Conservation (phyloP, 306 rosid genomes). For the Leucaena leucocephala region DNA sequence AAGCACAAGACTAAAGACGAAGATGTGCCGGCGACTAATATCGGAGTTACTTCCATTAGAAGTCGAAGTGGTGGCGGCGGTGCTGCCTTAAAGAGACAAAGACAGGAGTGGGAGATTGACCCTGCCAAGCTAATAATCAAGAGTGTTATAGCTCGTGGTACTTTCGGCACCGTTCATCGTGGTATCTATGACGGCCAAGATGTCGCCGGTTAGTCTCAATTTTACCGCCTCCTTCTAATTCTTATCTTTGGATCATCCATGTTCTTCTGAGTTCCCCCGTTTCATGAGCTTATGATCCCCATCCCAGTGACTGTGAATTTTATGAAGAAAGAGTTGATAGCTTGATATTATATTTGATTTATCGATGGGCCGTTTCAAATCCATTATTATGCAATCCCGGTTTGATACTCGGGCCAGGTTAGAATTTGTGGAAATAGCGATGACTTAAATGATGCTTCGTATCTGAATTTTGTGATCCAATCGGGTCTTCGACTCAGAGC, state of each 20-base stretch:
- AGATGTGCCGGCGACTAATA: not conserved
- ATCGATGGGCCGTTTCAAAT: slow-evolving; percentile 41
- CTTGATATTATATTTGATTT: slow-evolving; percentile 27
- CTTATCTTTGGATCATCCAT: not conserved
- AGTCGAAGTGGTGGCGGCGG: slow-evolving; percentile 5
- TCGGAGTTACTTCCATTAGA: slow-evolving; percentile 8
- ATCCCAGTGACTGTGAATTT: not conserved
- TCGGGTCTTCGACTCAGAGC: slow-evolving; percentile 26
- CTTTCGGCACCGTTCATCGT: slow-evolving; percentile 85
- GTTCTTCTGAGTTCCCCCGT: not conserved
- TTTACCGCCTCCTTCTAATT: not conserved
- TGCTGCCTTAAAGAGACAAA: slow-evolving; percentile 39
- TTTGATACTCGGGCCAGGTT: slow-evolving; percentile 7
- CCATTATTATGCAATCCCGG: slow-evolving; percentile 44
- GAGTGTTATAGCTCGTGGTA: slow-evolving; percentile 76
- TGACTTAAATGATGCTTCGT: slow-evolving; percentile 42
- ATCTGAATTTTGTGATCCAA: slow-evolving; percentile 44
- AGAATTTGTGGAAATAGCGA: slow-evolving; percentile 43
- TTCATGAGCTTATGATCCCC: not conserved
- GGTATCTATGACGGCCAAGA: slow-evolving; percentile 79
- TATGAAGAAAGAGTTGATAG: slow-evolving; percentile 22
- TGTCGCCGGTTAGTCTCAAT: slow-evolving; percentile 61
- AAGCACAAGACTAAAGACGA: slow-evolving; percentile 52
- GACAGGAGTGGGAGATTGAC: slow-evolving; percentile 88
- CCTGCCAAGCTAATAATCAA: slow-evolving; percentile 76